phyloP scores from a whole-genome alignment of 2,329 filamentous ascomycete genomes.

The Fusarium musae region DNA sequence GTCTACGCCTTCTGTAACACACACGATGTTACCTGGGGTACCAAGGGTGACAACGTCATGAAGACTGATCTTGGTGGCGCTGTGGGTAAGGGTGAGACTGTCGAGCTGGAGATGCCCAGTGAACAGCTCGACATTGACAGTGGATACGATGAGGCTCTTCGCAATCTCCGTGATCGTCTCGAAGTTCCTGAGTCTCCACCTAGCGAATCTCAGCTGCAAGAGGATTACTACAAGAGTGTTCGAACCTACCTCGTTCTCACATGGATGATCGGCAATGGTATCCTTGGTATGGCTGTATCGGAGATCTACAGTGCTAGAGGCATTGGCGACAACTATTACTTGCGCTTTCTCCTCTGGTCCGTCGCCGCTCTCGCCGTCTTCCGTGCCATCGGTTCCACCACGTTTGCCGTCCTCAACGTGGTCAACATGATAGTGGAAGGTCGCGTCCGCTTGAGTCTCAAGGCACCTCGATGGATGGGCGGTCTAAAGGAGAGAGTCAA shows the following conservation, averaged over 20 bases:
- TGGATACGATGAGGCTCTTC: slow-evolving; percentile 95
- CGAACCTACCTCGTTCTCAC: slow-evolving; percentile 97
- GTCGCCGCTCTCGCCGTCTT: slow-evolving; percentile 90
- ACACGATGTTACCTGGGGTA: slow-evolving; percentile 56
- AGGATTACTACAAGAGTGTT: slow-evolving; percentile 98
- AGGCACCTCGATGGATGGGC: slow-evolving; percentile 63
- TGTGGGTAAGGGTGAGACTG: slow-evolving; percentile 79
- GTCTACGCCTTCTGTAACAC: slow-evolving; percentile 87
- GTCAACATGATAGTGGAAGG: slow-evolving; percentile 90
- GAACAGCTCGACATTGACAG: slow-evolving; percentile 99
- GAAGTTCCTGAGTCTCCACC: slow-evolving; percentile 74
- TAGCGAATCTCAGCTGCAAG: slow-evolving; percentile 86
- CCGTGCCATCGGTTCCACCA: slow-evolving; percentile 81
- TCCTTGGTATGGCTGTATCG: slow-evolving; percentile 91
- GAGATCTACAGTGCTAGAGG: slow-evolving; percentile 81
- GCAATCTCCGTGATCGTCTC: slow-evolving; percentile 92
- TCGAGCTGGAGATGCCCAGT: slow-evolving; percentile 96
- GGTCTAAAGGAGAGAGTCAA: slow-evolving; percentile 57
- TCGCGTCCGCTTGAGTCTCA: slow-evolving; percentile 71
- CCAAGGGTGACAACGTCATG: slow-evolving; percentile 96
- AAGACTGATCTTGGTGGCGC: slow-evolving; percentile 92
- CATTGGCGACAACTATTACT: slow-evolving; percentile 86
- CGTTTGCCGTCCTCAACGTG: slow-evolving; percentile 85
- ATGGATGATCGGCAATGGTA: slow-evolving; percentile 93
- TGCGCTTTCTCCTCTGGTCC: slow-evolving; percentile 92